phyloP scores from a whole-genome alignment of 2,329 filamentous ascomycete genomes.

The Botrytis squamosa region DNA sequence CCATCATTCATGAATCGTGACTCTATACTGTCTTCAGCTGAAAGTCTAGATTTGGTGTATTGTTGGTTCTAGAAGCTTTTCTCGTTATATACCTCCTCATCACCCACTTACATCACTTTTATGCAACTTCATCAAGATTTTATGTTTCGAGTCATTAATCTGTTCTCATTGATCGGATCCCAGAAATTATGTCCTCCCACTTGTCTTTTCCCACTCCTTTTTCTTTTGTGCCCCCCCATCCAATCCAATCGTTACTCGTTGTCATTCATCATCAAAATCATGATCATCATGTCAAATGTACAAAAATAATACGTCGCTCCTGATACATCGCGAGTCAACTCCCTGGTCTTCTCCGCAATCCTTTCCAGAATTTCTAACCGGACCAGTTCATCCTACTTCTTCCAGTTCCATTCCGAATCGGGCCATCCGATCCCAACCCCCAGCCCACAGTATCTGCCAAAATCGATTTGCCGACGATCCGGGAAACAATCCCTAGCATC shows the following conservation, averaged over 20 bases:
- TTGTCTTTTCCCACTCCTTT: neutral
- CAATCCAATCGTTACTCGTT: slow-evolving; percentile 1
- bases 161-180: neutral
- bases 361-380: neutral
- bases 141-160: slow-evolving; percentile 8
- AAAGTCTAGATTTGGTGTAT: neutral
- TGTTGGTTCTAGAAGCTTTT: neutral
- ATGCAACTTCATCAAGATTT: slow-evolving; percentile 1
- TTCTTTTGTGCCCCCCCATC: neutral
- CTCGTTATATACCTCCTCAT: neutral
- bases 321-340: slow-evolving; percentile 3
- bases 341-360: neutral
- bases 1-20: neutral
- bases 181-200: slow-evolving; percentile 3
- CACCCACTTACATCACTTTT: neutral
- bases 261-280: slow-evolving; percentile 20
- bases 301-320: slow-evolving; percentile 12
- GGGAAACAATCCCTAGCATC: slow-evolving; percentile 3
- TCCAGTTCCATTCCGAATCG: neutral
- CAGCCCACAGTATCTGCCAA: slow-evolving; percentile 10
- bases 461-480: slow-evolving; percentile 7
- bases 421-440: slow-evolving; percentile 9
- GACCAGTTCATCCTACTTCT: neutral
- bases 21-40: neutral
- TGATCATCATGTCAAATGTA: slow-evolving; percentile 14